These are phyloP conservation scores for Yarrowia alimentaria DNA, from an alignment of 805 yeast genomes.

Conservation along the genomic window DNA sequence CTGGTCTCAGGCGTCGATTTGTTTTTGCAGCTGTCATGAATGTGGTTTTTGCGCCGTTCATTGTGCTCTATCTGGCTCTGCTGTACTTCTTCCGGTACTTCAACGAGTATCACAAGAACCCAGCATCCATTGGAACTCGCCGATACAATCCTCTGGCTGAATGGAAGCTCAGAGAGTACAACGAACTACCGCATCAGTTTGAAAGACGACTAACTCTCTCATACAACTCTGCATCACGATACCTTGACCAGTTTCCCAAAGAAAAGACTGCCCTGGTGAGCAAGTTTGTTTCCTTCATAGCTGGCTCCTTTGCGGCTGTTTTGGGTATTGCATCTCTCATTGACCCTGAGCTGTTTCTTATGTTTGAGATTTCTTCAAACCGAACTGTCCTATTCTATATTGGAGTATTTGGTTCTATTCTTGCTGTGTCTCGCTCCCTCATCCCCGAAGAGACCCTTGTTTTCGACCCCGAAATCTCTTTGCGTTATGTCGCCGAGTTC, in stretches of 20 bases:
- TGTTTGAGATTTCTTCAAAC: slow-evolving; percentile 81
- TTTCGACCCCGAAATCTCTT: slow-evolving; percentile 91
- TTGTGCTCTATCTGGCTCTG: slow-evolving; percentile 76
- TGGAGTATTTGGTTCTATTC: slow-evolving; percentile 80
- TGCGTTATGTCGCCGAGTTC: slow-evolving; percentile 73
- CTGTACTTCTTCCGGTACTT: slow-evolving; percentile 87
- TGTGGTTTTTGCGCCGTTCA: slow-evolving; percentile 77
- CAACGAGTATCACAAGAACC: slow-evolving; percentile 87
- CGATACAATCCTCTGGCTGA: slow-evolving; percentile 93
- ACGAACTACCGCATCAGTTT: slow-evolving; percentile 88
- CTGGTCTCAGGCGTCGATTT: slow-evolving; percentile 74
- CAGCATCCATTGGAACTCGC: slow-evolving; percentile 74
- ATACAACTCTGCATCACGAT: slow-evolving; percentile 72
- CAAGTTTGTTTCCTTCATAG: slow-evolving; percentile 65
- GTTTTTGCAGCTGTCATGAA: slow-evolving; percentile 84
- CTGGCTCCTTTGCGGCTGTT: slow-evolving; percentile 88
- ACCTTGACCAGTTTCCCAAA: slow-evolving; percentile 89
- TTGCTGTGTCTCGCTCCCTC: slow-evolving; percentile 77
- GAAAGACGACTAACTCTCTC: slow-evolving; percentile 74
- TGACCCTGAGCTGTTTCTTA: slow-evolving; percentile 88
- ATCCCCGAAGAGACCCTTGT: slow-evolving; percentile 63
- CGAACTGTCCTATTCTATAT: slow-evolving; percentile 83
- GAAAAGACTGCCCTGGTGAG: slow-evolving; percentile 58
- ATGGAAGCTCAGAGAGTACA: slow-evolving; percentile 92
- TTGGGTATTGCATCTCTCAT: slow-evolving; percentile 71